A percentile compares a stretch with the other conserved stretches of the same genome.
These are phyloP conservation scores for Tuber indicum DNA, from an alignment of 495 filamentous ascomycete species.

Conservation along the genomic window DNA sequence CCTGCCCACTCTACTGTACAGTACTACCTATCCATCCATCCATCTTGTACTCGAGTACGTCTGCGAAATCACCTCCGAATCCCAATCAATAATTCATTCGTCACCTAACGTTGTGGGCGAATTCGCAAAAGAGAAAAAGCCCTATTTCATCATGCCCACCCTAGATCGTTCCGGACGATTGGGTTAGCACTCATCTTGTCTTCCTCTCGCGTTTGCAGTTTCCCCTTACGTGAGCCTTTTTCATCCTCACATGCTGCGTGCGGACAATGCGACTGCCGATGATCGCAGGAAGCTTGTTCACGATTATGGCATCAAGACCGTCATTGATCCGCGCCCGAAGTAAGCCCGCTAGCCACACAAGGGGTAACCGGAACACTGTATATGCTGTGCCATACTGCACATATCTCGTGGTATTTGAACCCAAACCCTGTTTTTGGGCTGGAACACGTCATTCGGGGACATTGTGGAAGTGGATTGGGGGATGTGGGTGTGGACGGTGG, in stretches of 20 bases:
- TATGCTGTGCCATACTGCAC: background rate
- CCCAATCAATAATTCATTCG: background rate
- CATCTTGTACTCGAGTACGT: background rate
- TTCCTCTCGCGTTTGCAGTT: background rate
- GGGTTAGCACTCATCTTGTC: conserved; percentile 46
- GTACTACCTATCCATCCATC: no score
- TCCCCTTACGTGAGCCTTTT: background rate
- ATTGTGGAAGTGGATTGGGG: conserved; percentile 2
- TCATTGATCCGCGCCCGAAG: conserved; percentile 74
- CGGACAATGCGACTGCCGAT: conserved; percentile 61
- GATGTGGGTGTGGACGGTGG: conserved; percentile 13
- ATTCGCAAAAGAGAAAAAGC: background rate
- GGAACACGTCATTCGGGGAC: conserved; percentile 26
- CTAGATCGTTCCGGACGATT: conserved; percentile 67
- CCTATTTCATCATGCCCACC: conserved; percentile 53
- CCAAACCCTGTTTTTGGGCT: background rate
- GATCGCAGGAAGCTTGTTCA: conserved; percentile 58
- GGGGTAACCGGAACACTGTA: background rate
- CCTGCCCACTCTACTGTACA: conserved; percentile 7
- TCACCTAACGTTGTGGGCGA: background rate
- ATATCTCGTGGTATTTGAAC: background rate
- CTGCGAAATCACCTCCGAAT: background rate
- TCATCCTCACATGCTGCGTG: conserved; percentile 19
- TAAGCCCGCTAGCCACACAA: conserved; percentile 41
- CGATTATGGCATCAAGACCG: conserved; percentile 58